phyloP scores from a whole-genome alignment of 768 basidiomycete genomes.

The Termitomyces heimii region DNA sequence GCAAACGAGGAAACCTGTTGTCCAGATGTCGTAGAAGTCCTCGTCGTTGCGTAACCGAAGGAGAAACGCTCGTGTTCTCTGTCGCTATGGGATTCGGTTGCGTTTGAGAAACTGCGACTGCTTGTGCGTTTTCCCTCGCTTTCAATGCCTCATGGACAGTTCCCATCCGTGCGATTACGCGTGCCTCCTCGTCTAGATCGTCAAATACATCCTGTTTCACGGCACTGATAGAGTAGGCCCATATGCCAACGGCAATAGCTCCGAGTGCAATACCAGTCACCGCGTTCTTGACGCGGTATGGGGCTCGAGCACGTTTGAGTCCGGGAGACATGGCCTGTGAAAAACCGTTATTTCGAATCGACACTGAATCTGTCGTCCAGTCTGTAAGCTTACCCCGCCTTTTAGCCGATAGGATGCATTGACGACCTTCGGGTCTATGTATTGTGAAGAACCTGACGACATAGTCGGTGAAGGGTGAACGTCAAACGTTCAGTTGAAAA shows the following conservation, averaged over 20 bases:
- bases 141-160: conserved; percentile 22
- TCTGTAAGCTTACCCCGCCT: conserved; percentile 36
- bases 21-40: conserved; percentile 45
- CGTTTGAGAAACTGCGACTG: conserved; percentile 1
- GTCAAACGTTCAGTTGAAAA: conserved; percentile 3
- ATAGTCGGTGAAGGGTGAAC: neutral
- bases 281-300: conserved; percentile 75
- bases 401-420: conserved; percentile 46
- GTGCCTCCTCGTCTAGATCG: conserved; percentile 77
- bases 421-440: conserved; percentile 38
- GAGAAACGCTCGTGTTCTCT: neutral
- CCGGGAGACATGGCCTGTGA: conserved; percentile 79
- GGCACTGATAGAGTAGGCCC: conserved; percentile 89
- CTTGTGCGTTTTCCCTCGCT: conserved; percentile 19
- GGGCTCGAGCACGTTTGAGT: conserved; percentile 80
- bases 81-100: neutral
- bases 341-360: neutral
- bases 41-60: conserved; percentile 16
- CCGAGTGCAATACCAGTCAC: conserved; percentile 69
- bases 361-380: neutral
- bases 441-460: conserved; percentile 22
- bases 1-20: conserved; percentile 38
- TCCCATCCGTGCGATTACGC: conserved; percentile 37
- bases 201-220: conserved; percentile 93
- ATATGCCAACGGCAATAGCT: conserved; percentile 75